Base-by-base conservation (phyloP, 1,284 basidiomycete species). In the Peniophora sp. region DNA sequence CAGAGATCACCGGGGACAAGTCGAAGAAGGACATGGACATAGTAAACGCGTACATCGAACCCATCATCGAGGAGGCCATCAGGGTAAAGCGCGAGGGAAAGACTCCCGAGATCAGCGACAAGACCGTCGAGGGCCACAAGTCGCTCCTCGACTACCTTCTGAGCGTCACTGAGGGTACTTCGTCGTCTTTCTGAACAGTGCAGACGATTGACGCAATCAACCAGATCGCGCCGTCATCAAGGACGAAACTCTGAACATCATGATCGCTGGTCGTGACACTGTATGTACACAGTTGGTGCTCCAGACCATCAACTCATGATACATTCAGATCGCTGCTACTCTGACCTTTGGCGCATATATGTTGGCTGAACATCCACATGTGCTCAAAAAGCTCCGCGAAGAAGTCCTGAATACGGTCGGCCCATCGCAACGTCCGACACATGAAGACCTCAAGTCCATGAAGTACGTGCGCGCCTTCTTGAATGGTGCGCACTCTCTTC, bases 381-480 rank as follows among this genome's bases (percentile, higher is more conserved):
- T 78, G 20, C 59, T 74, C 11, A 43, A 49, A 3, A 71, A 72
- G 3, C 63, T 84, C n/a, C 74, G 79, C 1, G 65, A 73, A 41
- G 83, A 84, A 60, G 71, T 85, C 44, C 51, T 81, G 3, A 62
- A 59, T 8, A 69, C 70, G 22, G 69, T 81, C n/a, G 78, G 78
- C 0, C 61, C 68, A 0, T 67, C 59, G 1, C 63, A 68, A 2
- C 60, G 69, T 14, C 80, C 81, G 2, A 72, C 70, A 0, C 76
- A 74, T 50, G 79, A 80, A 24, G 72, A 81, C 52, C 66, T 83
- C 51, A 68, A 69, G 23, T 71, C 73, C 2, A 79, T 83, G 73
- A 81, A 74, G 56, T 81, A 74, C 54, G 62, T 82, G 2, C 65
- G 80, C 15, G 80, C 81, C 2, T 74, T 83, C 12, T 70, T 83